phyloP scores from a whole-genome alignment of 768 basidiomycete genomes.

The Trametes villosa region DNA sequence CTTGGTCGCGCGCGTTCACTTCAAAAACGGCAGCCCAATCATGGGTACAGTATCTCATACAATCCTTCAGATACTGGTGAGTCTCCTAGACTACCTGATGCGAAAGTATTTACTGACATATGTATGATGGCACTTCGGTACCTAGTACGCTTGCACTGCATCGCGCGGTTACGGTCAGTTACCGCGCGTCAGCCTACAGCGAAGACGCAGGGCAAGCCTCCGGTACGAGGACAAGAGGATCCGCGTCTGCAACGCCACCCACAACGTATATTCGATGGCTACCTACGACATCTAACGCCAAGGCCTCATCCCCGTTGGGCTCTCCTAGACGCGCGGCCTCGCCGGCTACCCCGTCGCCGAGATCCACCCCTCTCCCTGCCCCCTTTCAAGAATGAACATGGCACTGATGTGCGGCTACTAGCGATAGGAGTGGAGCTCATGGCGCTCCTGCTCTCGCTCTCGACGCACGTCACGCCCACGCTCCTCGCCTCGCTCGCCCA shows the following conservation, averaged over 20 bases:
- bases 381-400: too few species aligned
- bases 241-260: constrained; percentile 52
- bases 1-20: constrained; percentile 66
- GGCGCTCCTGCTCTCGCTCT: constrained; percentile 66
- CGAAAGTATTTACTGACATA: too few species aligned
- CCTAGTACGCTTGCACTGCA: constrained; percentile 59
- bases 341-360: constrained; percentile 78
- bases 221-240: constrained; percentile 48
- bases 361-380: too few species aligned
- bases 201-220: constrained; percentile 61
- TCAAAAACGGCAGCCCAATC: constrained; percentile 39
- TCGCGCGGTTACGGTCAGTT: too few species aligned
- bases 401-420: too few species aligned
- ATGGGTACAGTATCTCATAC: constrained; percentile 24
- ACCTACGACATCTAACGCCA: constrained; percentile 43
- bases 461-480: constrained; percentile 52
- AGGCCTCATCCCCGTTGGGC: constrained; percentile 45
- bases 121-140: constrained; percentile 56
- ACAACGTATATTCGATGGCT: constrained; percentile 58
- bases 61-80: constrained; percentile 57
- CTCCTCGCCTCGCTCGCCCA: too few species aligned
- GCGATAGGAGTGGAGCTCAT: constrained; percentile 60
- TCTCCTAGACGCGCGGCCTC: constrained; percentile 75
- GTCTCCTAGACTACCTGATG: constrained; percentile 39
- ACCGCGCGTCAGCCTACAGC: too few species aligned